Evolutionary conservation across 106 monocot species (phyloP), one percentile per base, ranked within the genome.

Genomic region (Gastrodia elata): DNA sequence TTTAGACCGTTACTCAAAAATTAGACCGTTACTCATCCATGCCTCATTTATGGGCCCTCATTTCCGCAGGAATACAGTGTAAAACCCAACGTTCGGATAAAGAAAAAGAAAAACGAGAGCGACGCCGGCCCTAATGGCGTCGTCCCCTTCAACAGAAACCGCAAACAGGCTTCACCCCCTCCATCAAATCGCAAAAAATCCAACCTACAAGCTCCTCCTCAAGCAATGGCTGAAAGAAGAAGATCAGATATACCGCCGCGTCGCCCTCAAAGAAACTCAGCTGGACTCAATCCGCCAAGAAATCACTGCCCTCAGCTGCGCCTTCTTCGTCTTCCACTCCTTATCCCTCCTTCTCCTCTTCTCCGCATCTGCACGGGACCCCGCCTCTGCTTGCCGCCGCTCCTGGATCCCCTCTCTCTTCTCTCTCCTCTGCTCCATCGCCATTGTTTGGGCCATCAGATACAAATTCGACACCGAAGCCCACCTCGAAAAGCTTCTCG

Each of bases 211-310:
- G 74, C 94, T 94, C 71, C 91, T 94, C 71, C 84, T 94, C 5
- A 94, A 94, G 78, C 94, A 94, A 71, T 94, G 94, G 94, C 75
- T 88, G 6, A 94, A 94, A 65, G 94, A 94, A 68, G 81, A 84
- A 41, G 81, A 83, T 32, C 82, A 89, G 69, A 83, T 87, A 78
- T 24, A 79, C 72, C 95, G 82, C 68, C 89, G 95, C 36, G 65
- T 80, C 75, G 37, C 87, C 37, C 70, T 83, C 61, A 85, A 83
- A 32, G 89, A 95, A 59, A 28, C 85, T 28, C 87, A 79, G 24
- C 64, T 89, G 59, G 85, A 89, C 77, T 68, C 81, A 37, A 72
- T 84, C 65, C 83, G 87, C 56, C 38, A 64, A 0, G 91, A 95
- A 68, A 84, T 91, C 80, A 70, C 85, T 27, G 68, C 68, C 77